A percentile compares a stretch with the other conserved stretches of the same genome.
phyloP scores from a whole-genome alignment of 2,329 filamentous ascomycete species.

The Verticillium albo-atrum region DNA sequence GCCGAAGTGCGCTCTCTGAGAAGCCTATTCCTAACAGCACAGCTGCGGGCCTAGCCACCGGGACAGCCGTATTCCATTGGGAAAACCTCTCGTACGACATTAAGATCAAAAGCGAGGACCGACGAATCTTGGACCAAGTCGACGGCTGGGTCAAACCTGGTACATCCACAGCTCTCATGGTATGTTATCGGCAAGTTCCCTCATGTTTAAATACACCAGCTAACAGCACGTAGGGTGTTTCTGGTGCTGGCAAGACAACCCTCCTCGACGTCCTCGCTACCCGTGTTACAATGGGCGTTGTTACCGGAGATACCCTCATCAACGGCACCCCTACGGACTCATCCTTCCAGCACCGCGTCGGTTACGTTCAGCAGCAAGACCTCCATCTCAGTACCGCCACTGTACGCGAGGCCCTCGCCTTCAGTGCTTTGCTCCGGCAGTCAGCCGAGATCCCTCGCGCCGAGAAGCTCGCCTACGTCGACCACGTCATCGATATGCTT shows the following conservation, averaged over 20 bases:
- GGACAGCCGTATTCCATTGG: conserved; percentile 67
- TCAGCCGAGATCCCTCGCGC: conserved; percentile 45
- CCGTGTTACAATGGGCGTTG: conserved; percentile 68
- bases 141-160: conserved; percentile 77
- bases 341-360: conserved; percentile 66
- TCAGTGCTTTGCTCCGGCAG: conserved; percentile 64
- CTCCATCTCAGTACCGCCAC: conserved; percentile 63
- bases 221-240: conserved; percentile 44
- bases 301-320: conserved; percentile 67
- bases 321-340: conserved; percentile 60
- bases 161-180: conserved; percentile 70
- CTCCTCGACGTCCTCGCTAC: conserved; percentile 70
- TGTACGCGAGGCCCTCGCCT: conserved; percentile 61
- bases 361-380: conserved; percentile 70
- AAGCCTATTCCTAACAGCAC: conserved; percentile 12
- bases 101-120: conserved; percentile 60
- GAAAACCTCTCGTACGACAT: conserved; percentile 57
- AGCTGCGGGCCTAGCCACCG: conserved; percentile 17
- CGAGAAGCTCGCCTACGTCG: conserved; percentile 20
- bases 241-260: conserved; percentile 72
- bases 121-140: conserved; percentile 65
- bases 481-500: conserved; percentile 21
- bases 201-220: neutral
- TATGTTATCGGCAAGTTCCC: conserved; percentile 20
- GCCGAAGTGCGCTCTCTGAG: conserved; percentile 9